Evolutionary conservation across 1,284 basidiomycete species (phyloP), one percentile per base, ranked within the genome.

Genomic region (Leccinum cinnamomeum): DNA sequence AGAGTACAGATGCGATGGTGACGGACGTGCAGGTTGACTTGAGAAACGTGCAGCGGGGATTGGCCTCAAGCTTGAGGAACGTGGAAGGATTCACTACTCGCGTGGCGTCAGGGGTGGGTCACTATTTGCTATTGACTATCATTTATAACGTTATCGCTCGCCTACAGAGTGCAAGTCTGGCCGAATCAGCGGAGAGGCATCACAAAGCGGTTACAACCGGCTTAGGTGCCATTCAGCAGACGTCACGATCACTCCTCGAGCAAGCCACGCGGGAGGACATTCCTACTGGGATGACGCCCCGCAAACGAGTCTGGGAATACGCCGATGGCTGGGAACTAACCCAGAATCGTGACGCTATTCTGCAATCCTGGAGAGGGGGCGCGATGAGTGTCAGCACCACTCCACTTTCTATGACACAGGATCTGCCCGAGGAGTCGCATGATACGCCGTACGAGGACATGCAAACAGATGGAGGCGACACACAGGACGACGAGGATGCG

Each of bases 321-420:
- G 77, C 80, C 5, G 87, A 90, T 63, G 76, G 84, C 58, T 92
- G 91, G 89, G 81, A 86, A 53, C 75, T 89, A 60, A 91, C 90
- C 7, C 79, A 82, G 64, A 81, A 75, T 63, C 83, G 91, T 33
- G 84, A 87, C 5, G 76, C 78, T 3, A 73, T 91, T 23, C 66
- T 92, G 53, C 77, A 79, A 55, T 77, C 78, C 35, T 84, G 84
- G 82, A 80, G 77, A 67, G 74, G 74, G 59, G 73, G 73, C 7
- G 74, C 76, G 12, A 51, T 58, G 16, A 75, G 64, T 25, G 30
- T 62, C 41, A 62, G 50, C 16, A 37, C 56, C 10, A 69, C 65
- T 6, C 72, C 72, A 18, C 60, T 62, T n/a, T 70, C 66, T 50
- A 70, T 75, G 53, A 68, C 74, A 59, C 68, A 70, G 8, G 69